A percentile compares a stretch with the other conserved stretches of the same genome.
Evolutionary conservation across 2,329 filamentous ascomycete species (phyloP).

Genomic region (Aureobasidium pullulans): DNA sequence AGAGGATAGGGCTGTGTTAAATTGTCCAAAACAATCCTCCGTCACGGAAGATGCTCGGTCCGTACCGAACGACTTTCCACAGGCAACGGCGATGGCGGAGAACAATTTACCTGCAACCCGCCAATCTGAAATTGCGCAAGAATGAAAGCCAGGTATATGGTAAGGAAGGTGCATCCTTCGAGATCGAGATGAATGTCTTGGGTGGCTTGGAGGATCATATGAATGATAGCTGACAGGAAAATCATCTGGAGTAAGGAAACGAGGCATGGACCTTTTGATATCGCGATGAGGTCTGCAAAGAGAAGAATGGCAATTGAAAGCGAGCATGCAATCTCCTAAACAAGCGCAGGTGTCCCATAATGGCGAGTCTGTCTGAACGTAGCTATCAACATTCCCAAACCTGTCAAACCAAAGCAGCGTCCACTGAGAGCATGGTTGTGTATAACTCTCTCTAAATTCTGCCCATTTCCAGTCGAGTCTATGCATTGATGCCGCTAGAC

Average conservation of each 20-base stretch:
- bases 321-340: background rate
- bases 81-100: background rate
- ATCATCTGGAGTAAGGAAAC: background rate
- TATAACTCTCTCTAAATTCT: background rate
- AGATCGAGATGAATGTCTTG: background rate
- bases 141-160: background rate
- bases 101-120: background rate
- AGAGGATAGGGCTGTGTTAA: background rate
- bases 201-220: conserved; percentile 4
- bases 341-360: background rate
- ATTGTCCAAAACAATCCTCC: background rate
- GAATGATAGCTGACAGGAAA: background rate
- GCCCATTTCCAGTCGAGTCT: background rate
- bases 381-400: background rate
- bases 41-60: conserved; percentile 1
- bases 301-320: background rate
- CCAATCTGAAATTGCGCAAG: background rate
- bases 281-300: background rate
- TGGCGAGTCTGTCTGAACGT: too few relatives aligned
- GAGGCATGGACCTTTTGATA: background rate
- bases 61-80: conserved; percentile 2
- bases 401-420: background rate
- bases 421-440: background rate
- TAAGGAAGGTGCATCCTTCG: background rate
- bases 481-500: background rate